phyloP scores from a whole-genome alignment of 371 early-diverging fungal genomes.

The Mortierella sp. region DNA sequence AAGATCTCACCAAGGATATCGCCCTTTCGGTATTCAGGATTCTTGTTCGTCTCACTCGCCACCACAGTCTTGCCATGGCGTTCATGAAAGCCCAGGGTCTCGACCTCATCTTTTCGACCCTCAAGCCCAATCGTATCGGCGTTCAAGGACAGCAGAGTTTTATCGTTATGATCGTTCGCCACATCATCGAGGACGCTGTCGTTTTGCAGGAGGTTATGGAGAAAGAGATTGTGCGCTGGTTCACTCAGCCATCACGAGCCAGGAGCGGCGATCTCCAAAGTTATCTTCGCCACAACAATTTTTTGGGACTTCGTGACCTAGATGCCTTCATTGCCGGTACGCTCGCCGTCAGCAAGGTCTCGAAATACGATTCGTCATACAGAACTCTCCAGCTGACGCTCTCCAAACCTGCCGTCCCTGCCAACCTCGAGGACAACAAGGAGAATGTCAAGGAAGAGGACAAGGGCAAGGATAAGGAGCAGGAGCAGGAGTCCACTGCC shows the following conservation, averaged over 20 bases:
- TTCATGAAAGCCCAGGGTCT: slow-evolving; percentile 83
- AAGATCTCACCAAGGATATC: slow-evolving; percentile 65
- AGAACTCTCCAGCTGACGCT: slow-evolving; percentile 69
- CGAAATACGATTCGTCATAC: slow-evolving; percentile 72
- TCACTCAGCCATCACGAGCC: slow-evolving; percentile 74
- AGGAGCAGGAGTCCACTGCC: not conserved
- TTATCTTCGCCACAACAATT: slow-evolving; percentile 80
- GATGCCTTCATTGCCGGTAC: slow-evolving; percentile 79
- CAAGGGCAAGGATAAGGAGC: slow-evolving; percentile 35
- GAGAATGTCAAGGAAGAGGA: slow-evolving; percentile 31
- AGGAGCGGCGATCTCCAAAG: slow-evolving; percentile 80
- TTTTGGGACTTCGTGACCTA: slow-evolving; percentile 83
- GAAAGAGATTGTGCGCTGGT: slow-evolving; percentile 81
- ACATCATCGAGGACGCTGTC: slow-evolving; percentile 83
- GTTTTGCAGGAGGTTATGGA: slow-evolving; percentile 83
- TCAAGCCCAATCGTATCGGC: slow-evolving; percentile 64
- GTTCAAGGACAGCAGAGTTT: slow-evolving; percentile 83
- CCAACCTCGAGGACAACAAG: slow-evolving; percentile 22
- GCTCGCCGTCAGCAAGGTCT: slow-evolving; percentile 74
- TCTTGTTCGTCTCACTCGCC: slow-evolving; percentile 85
- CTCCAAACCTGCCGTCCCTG: slow-evolving; percentile 16
- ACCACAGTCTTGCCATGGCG: slow-evolving; percentile 70
- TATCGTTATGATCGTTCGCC: slow-evolving; percentile 87
- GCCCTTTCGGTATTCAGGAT: slow-evolving; percentile 83
- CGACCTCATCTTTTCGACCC: slow-evolving; percentile 67